Evolutionary conservation across 2,329 filamentous ascomycete species (phyloP), one percentile per base, ranked within the genome.

Genomic region (Trichoderma gracile): DNA sequence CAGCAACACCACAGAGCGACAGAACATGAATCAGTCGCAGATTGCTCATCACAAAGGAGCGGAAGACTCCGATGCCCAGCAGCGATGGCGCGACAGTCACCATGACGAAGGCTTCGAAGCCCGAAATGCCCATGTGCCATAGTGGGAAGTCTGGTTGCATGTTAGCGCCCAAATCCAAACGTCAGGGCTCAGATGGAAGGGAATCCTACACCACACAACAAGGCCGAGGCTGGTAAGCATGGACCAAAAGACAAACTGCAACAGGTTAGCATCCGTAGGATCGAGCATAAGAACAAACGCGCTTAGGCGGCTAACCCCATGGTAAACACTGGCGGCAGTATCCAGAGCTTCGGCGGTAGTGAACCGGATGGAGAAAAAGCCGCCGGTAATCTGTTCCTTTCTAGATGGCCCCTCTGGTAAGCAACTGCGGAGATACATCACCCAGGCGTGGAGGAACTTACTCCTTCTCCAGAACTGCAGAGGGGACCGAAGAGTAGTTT

Each of bases 41-140:
- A 72, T 96, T 89, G 66, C 84, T 86, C 59, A 89, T 79, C 12
- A 91, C 83, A 17, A 91, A 75, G 45, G 84, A 84, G 66, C 92
- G 89, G 19, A 97, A 66, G 1, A 88, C 81, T 53, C 83, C 83
- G 67, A 93, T 89, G 23, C 83, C 87, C 49, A 99, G 86, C 21
- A 98, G 76, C 45, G 93, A 81, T 0, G 95, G 95, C 5, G 93
- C 91, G 58, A 94, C 77, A 3, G 92, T 94, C 56, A 85, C 86
- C 87, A 98, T 89, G 72, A 99, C 89, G 69, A 96, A 83, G 49
- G 88, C 89, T 78, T 99, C 95, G 74, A 95, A 99, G 67, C 95
- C 95, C 4, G 94, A 98, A 66, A 99, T 96, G 30, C 95, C 95
- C 95, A 99, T 99, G 76, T 97, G 88, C 95, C 95, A 99, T 12